Evolutionary conservation across 2,329 filamentous ascomycete genomes (phyloP).

Genomic region (Colletotrichum godetiae): DNA sequence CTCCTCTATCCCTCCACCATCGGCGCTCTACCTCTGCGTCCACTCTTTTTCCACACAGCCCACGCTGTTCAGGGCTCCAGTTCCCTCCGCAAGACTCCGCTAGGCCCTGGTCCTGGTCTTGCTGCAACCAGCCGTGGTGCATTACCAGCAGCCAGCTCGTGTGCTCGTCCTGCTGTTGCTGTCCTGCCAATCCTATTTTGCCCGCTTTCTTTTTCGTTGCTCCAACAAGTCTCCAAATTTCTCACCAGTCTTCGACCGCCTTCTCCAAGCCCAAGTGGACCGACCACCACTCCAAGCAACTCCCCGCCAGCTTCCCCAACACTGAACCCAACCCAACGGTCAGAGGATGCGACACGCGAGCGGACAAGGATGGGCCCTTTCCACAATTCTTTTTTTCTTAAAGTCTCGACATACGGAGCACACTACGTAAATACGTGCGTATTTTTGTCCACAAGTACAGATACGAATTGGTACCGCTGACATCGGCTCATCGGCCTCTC

Average conservation of each 20-base stretch:
- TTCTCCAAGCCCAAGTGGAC: slow-evolving; percentile 31
- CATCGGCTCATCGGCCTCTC: not conserved
- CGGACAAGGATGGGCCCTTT: slow-evolving; percentile 27
- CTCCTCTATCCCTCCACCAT: slow-evolving; percentile 13
- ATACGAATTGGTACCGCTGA: not conserved
- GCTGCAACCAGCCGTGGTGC: not conserved
- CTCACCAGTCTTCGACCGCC: slow-evolving; percentile 15
- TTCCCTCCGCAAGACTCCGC: slow-evolving; percentile 35
- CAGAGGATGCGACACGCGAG: slow-evolving; percentile 30
- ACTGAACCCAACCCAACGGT: slow-evolving; percentile 30
- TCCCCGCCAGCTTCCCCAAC: slow-evolving; percentile 28
- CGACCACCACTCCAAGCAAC: slow-evolving; percentile 23
- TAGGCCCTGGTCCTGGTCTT: slow-evolving; percentile 13
- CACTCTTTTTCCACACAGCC: slow-evolving; percentile 10
- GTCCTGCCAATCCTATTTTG: not conserved
- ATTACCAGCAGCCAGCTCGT: not conserved
- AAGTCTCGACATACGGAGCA: not conserved
- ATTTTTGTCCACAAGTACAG: slow-evolving; percentile 15
- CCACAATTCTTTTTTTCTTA: not conserved
- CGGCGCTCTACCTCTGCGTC: slow-evolving; percentile 2
- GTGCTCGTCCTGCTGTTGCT: slow-evolving; percentile 9
- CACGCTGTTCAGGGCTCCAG: not conserved
- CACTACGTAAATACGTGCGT: not conserved
- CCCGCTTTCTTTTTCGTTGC: not conserved
- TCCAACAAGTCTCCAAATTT: not conserved